phyloP scores from a whole-genome alignment of 1,139 yeast genomes.

The Debaryomyces sp. region DNA sequence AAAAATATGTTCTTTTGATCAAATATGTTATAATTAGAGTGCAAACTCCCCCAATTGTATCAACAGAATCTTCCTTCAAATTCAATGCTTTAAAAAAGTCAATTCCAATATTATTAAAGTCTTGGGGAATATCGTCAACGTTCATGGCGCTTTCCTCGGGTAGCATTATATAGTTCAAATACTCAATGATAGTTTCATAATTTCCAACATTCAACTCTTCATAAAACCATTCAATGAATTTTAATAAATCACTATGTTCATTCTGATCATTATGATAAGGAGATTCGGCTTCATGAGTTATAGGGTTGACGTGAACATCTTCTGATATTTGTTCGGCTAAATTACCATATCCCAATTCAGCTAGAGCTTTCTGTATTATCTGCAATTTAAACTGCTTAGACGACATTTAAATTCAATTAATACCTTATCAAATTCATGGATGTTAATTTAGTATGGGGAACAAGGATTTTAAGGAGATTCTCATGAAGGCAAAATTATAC shows the following conservation, averaged over 20 bases:
- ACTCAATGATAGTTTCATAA: slow-evolving; percentile 22
- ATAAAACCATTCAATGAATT: slow-evolving; percentile 28
- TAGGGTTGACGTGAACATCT: slow-evolving; percentile 4
- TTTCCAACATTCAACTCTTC: slow-evolving; percentile 24
- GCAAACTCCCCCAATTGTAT: background rate
- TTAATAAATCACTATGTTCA: background rate
- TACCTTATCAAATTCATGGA: background rate
- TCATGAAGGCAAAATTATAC: slow-evolving; percentile 5
- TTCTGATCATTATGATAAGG: slow-evolving; percentile 2
- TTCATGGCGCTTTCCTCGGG: slow-evolving; percentile 8
- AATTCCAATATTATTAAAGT: slow-evolving; percentile 1
- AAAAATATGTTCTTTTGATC: slow-evolving; percentile 26
- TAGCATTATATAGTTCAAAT: slow-evolving; percentile 11
- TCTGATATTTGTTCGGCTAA: slow-evolving; percentile 12
- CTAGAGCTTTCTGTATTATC: slow-evolving; percentile 33
- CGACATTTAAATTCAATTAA: slow-evolving; percentile 15
- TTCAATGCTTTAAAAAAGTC: slow-evolving; percentile 8
- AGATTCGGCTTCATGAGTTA: background rate
- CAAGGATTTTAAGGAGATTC: background rate
- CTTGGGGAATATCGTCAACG: slow-evolving; percentile 8
- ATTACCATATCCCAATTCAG: slow-evolving; percentile 30
- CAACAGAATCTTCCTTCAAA: slow-evolving; percentile 8
- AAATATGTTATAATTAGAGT: slow-evolving; percentile 27
- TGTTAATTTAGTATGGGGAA: background rate
- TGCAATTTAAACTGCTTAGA: slow-evolving; percentile 35